Evolutionary conservation across 371 early-diverging fungal genomes (phyloP).

Genomic region (Apophysomyces trapeziformis): DNA sequence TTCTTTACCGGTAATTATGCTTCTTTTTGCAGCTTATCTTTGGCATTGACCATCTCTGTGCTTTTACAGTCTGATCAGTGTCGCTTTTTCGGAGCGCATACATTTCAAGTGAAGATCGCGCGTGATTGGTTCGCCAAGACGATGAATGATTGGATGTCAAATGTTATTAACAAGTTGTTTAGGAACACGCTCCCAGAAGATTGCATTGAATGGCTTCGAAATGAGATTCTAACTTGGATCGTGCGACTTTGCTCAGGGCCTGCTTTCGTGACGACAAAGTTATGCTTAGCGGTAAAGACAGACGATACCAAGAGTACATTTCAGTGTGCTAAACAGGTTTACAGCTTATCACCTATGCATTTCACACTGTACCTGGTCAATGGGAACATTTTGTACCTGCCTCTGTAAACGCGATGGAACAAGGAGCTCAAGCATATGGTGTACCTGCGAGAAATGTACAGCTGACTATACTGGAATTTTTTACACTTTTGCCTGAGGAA

Average conservation of each 20-base stretch:
- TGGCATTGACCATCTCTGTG: background rate
- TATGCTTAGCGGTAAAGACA: slow-evolving; percentile 70
- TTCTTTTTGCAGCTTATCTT: background rate
- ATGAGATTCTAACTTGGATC: slow-evolving; percentile 66
- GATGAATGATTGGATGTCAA: background rate
- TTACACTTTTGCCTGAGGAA: slow-evolving; percentile 82
- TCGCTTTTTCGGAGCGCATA: slow-evolving; percentile 87
- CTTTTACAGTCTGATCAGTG: slow-evolving; percentile 61
- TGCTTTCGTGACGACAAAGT: slow-evolving; percentile 70
- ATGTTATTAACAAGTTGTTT: background rate
- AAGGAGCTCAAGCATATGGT: slow-evolving; percentile 39
- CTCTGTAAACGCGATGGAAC: slow-evolving; percentile 52
- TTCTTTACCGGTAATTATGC: slow-evolving; percentile 46
- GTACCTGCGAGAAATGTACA: slow-evolving; percentile 40
- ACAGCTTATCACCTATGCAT: slow-evolving; percentile 70
- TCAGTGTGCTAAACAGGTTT: background rate
- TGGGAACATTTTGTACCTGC: slow-evolving; percentile 68
- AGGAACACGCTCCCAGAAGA: slow-evolving; percentile 70
- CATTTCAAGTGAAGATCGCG: slow-evolving; percentile 79
- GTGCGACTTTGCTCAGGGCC: slow-evolving; percentile 65
- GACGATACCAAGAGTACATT: background rate
- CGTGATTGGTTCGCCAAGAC: slow-evolving; percentile 69
- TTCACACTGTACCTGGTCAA: slow-evolving; percentile 62
- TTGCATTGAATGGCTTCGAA: slow-evolving; percentile 62
- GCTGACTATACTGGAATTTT: slow-evolving; percentile 66